phyloP scores from a whole-genome alignment of 192 early-diverging fungal genomes.

The Lobulomyces angularis region DNA sequence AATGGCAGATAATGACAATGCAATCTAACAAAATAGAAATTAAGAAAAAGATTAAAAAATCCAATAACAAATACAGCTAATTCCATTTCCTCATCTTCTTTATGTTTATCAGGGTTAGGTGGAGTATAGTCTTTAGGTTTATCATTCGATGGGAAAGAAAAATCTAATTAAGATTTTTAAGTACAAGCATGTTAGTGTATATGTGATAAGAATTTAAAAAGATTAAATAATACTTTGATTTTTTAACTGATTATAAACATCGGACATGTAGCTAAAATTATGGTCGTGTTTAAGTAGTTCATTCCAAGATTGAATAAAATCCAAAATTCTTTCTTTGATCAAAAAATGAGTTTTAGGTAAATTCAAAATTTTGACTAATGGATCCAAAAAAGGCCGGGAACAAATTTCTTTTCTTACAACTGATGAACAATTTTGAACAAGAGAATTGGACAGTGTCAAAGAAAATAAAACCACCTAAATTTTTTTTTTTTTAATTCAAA shows the following conservation, averaged over 20 bases:
- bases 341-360: constrained; percentile 64
- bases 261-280: constrained; percentile 17
- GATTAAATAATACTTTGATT: constrained; percentile 23
- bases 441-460: constrained; percentile 60
- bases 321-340: constrained; percentile 68
- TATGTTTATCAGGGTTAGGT: constrained; percentile 60
- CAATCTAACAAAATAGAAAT: constrained; percentile 29
- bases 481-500: neutral
- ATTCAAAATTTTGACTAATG: constrained; percentile 59
- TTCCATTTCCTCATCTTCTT: constrained; percentile 92
- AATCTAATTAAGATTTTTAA: constrained; percentile 3
- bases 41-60: neutral
- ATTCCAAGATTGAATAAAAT: constrained; percentile 84
- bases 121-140: constrained; percentile 22
- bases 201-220: neutral
- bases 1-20: constrained; percentile 63
- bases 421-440: constrained; percentile 82
- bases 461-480: constrained; percentile 22
- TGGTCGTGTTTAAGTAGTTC: constrained; percentile 64
- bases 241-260: constrained; percentile 30
- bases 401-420: constrained; percentile 71
- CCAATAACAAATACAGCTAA: constrained; percentile 38
- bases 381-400: constrained; percentile 71
- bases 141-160: constrained; percentile 17
- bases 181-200: neutral